Evolutionary conservation across 345 rosid genomes (phyloP).

Genomic region (Kandelia obovata): DNA sequence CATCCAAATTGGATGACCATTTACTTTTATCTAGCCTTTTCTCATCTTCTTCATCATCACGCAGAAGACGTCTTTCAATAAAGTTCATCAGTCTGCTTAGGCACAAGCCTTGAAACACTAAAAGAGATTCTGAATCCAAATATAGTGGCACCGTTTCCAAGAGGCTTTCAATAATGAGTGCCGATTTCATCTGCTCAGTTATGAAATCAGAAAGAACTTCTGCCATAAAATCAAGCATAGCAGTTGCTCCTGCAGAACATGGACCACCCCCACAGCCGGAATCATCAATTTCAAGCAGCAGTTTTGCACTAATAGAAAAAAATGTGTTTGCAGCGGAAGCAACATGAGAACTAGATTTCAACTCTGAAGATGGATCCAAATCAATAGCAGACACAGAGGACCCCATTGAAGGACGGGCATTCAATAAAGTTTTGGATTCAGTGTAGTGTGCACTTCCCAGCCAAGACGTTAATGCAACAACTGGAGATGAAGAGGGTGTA

Average conservation of each 20-base stretch:
- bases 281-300: conserved; percentile 86
- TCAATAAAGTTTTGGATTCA: conserved; percentile 50
- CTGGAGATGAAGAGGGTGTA: conserved; percentile 62
- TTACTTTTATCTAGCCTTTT: conserved; percentile 85
- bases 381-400: conserved; percentile 61
- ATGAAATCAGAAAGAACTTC: conserved; percentile 90
- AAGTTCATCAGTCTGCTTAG: conserved; percentile 91
- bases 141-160: conserved; percentile 86
- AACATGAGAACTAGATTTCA: conserved; percentile 60
- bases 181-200: conserved; percentile 90
- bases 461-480: conserved; percentile 80
- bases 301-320: conserved; percentile 58
- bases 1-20: conserved; percentile 93
- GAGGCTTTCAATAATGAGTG: conserved; percentile 71
- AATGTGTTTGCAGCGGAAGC: conserved; percentile 46
- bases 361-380: conserved; percentile 62
- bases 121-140: conserved; percentile 82
- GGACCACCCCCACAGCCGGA: conserved; percentile 98
- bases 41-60: conserved; percentile 97
- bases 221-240: conserved; percentile 88
- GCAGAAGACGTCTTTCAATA: conserved; percentile 92
- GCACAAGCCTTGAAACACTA: conserved; percentile 93
- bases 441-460: conserved; percentile 52
- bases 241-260: conserved; percentile 98
- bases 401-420: conserved; percentile 59